phyloP scores from a whole-genome alignment of 805 yeast species.

The Barnettozyma botsteinii region DNA sequence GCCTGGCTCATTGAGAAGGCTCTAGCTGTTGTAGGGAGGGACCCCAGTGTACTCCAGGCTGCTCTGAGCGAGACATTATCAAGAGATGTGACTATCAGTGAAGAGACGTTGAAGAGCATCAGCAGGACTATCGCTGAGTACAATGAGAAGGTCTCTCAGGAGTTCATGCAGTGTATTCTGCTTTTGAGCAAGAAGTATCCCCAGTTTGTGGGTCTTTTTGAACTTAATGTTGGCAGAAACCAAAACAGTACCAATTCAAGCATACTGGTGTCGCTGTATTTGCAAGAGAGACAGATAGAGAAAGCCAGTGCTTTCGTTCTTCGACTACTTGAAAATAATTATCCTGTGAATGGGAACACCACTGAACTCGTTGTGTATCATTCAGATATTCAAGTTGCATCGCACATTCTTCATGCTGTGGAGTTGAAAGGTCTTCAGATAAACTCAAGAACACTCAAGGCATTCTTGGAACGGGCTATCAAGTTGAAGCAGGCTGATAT shows the following conservation, averaged over 20 bases:
- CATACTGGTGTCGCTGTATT: constrained; percentile 8
- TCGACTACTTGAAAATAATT: neutral
- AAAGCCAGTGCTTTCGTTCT: constrained; percentile 9
- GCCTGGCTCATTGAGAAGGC: no score
- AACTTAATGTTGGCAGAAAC: neutral
- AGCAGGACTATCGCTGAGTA: neutral
- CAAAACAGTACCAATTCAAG: constrained; percentile 2
- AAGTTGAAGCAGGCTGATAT: constrained; percentile 3
- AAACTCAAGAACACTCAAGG: constrained; percentile 13
- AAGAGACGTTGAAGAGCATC: neutral
- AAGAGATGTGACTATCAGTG: no score
- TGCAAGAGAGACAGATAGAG: constrained; percentile 4
- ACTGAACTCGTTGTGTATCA: constrained; percentile 16
- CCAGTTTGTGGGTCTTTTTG: neutral
- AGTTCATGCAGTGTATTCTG: neutral
- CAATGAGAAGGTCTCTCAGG: neutral
- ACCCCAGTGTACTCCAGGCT: no score
- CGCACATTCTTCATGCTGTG: constrained; percentile 5
- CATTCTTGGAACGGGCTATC: constrained; percentile 12
- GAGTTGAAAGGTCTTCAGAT: constrained; percentile 3
- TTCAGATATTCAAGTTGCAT: constrained; percentile 7
- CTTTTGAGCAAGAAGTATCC: neutral
- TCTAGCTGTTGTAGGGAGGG: no score
- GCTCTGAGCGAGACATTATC: no score
- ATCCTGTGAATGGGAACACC: constrained; percentile 1